Evolutionary conservation across 306 rosid genomes (phyloP), one percentile per base, ranked within the genome.

Genomic region (Pterocarpus macrocarpus): DNA sequence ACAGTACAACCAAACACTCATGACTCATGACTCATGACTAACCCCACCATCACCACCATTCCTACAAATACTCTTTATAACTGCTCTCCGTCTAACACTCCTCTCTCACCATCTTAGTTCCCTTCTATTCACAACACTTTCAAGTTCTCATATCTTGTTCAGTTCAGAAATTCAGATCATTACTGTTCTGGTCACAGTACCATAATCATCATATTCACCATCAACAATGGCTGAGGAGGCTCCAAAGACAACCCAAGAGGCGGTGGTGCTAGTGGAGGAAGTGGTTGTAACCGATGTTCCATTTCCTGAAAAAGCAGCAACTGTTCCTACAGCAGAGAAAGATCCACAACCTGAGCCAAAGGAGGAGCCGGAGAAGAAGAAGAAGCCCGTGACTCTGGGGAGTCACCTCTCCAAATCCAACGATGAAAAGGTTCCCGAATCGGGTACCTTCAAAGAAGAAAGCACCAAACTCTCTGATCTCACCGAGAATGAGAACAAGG

Each of bases 391-490:
- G 0, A 30, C 88, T 72, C 75, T 74, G 4, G 80, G 66, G 49
- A 0, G 85, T 58, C 88, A 84, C 10, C 75, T 82, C 3, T 76
- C 88, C 8, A 86, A 87, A 71, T 70, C 89, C 73, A 22, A 10
- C 4, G 86, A 80, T 53, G 86, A 83, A 2, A 81, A 82, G 43
- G 5, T 82, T 15, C 58, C 90, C 3, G 80, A 84, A 28, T 76
- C 89, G 0, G 81, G 5, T 71, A 59, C 86, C 3, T 91, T 83
- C 47, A 88, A 86, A 73, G 88, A 92, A 72, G 97, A 92, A 81
- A 90, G 87, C 28, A 87, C 82, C 50, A 79, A 45, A 44, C 78
- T 88, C 28, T 68, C 91, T 49, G 92, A 92, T 15, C 89, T 86
- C 39, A 44, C 84, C 0, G 86, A 87, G 4, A 50, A 63, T 3